phyloP scores from a whole-genome alignment of 1,284 basidiomycete genomes.

The Puccinia sorghi region DNA sequence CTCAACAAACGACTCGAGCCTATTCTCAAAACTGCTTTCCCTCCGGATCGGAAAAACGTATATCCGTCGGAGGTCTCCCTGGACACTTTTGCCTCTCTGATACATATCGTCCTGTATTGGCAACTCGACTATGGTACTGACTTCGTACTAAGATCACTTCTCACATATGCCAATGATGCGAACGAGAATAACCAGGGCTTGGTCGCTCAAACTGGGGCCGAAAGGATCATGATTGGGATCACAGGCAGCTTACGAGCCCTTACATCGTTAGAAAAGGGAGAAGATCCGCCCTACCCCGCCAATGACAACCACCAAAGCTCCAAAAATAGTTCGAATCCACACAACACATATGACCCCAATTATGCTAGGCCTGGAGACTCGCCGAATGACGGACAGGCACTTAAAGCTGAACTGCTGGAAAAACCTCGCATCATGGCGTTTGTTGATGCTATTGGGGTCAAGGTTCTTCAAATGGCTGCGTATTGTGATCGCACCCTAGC shows the following conservation, averaged over 20 bases:
- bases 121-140: slow-evolving; percentile 85
- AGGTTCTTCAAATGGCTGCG: slow-evolving; percentile 48
- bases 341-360: slow-evolving; percentile 10
- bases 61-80: slow-evolving; percentile 73
- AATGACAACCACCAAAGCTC: slow-evolving; percentile 18
- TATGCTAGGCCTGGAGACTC: slow-evolving; percentile 6
- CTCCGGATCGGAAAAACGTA: slow-evolving; percentile 67
- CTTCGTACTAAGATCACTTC: slow-evolving; percentile 64
- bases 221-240: slow-evolving; percentile 47
- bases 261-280: slow-evolving; percentile 43
- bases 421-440: slow-evolving; percentile 48
- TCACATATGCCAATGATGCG: slow-evolving; percentile 36
- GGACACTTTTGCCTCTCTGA: slow-evolving; percentile 74
- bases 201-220: slow-evolving; percentile 45
- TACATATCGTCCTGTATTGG: slow-evolving; percentile 79
- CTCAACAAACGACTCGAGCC: slow-evolving; percentile 75
- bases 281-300: slow-evolving; percentile 43
- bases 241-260: slow-evolving; percentile 46
- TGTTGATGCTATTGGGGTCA: slow-evolving; percentile 48
- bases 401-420: slow-evolving; percentile 41
- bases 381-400: slow-evolving; percentile 31
- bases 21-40: slow-evolving; percentile 77
- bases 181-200: slow-evolving; percentile 29
- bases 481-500: slow-evolving; percentile 49
- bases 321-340: slow-evolving; percentile 10